Conservation (phyloP, 768 basidiomycete genomes). For the Tulasnella sp. region DNA sequence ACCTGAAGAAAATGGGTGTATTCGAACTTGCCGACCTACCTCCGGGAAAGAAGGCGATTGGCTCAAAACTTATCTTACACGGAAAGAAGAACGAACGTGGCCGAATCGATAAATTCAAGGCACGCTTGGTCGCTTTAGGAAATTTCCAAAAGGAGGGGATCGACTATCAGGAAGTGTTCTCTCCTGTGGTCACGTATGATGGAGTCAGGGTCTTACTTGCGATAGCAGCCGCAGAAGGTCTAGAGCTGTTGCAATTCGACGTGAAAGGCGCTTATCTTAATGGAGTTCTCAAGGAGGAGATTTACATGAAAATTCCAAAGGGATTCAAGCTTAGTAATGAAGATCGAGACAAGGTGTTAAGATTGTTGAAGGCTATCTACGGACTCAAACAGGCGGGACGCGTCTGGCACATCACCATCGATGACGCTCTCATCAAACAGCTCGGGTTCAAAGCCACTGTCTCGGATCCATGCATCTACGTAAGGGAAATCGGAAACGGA, state of each 20-base stretch:
- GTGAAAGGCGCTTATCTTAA: slow-evolving; percentile 9
- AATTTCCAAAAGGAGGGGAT: slow-evolving; percentile 21
- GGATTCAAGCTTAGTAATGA: no score
- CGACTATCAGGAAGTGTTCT: slow-evolving; percentile 20
- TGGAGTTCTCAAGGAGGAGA: slow-evolving; percentile 11
- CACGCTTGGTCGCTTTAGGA: slow-evolving; percentile 23
- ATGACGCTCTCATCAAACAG: slow-evolving; percentile 21
- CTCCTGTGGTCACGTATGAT: slow-evolving; percentile 8
- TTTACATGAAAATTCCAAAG: slow-evolving; percentile 9
- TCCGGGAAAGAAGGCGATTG: slow-evolving; percentile 18
- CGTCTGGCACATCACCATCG: slow-evolving; percentile 25
- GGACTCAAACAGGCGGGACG: slow-evolving; percentile 29
- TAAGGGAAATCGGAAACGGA: no score
- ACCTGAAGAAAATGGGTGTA: slow-evolving; percentile 11
- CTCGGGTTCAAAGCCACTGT: slow-evolving; percentile 31
- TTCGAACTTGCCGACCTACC: slow-evolving; percentile 19
- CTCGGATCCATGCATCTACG: no score
- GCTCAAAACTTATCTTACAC: no score
- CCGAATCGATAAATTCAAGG: slow-evolving; percentile 20
- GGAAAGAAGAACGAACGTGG: no score
- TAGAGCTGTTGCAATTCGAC: slow-evolving; percentile 12
- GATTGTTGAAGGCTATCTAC: slow-evolving; percentile 24
- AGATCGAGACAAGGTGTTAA: slow-evolving; percentile 16
- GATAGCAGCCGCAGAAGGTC: slow-evolving; percentile 2
- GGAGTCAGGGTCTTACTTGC: slow-evolving; percentile 8